Evolutionary conservation across 805 yeast genomes (phyloP).

Genomic region (Ogataea ganodermae): DNA sequence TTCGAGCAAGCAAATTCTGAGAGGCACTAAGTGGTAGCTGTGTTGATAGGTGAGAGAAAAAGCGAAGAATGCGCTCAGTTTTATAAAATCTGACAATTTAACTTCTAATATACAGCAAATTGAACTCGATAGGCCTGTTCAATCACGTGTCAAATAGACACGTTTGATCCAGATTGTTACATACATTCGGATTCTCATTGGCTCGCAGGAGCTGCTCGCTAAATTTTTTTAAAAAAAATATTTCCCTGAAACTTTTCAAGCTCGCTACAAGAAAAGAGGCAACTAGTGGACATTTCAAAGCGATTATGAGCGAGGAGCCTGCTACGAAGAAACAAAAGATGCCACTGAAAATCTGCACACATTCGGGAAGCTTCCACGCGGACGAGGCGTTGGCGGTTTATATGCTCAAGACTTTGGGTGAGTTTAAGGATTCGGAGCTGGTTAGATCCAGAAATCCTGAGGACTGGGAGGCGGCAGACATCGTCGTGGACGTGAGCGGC

Average conservation of each 20-base stretch:
- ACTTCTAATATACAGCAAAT: too few species aligned
- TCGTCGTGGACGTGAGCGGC: constrained; percentile 94
- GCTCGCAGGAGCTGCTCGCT: constrained; percentile 1
- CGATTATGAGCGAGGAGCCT: constrained; percentile 6
- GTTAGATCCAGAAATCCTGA: constrained; percentile 83
- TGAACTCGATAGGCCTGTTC: too few species aligned
- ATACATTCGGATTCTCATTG: constrained; percentile 1
- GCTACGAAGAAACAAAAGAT: constrained; percentile 29
- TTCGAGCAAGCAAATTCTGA: too few species aligned
- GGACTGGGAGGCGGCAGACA: constrained; percentile 83
- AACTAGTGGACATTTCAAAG: not conserved
- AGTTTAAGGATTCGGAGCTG: constrained; percentile 63
- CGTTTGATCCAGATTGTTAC: not conserved
- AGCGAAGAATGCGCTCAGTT: too few species aligned
- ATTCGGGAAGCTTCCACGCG: constrained; percentile 94
- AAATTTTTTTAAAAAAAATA: constrained; percentile 1
- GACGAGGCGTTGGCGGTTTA: constrained; percentile 95
- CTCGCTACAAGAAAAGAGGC: not conserved
- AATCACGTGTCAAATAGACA: not conserved
- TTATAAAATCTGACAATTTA: too few species aligned
- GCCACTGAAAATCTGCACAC: constrained; percentile 73
- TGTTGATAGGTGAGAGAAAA: too few species aligned
- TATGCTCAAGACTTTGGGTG: constrained; percentile 73
- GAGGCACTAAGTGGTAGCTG: too few species aligned
- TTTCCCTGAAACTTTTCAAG: not conserved